Conservation (phyloP, 2,329 filamentous ascomycete genomes). For the Cladophialophora chaetospira region DNA sequence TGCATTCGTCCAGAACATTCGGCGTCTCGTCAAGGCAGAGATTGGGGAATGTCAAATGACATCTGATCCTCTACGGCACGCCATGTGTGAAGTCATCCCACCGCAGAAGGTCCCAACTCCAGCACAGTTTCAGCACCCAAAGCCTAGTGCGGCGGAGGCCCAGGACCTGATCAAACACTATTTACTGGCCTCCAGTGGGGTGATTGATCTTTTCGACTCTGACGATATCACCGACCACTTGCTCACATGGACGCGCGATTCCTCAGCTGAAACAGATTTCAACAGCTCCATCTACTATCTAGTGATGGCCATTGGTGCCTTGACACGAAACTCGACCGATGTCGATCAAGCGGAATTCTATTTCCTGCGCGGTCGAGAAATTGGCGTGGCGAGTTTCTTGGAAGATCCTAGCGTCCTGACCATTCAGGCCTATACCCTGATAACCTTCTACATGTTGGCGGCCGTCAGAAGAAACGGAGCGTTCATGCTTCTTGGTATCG, state of each 20-base stretch:
- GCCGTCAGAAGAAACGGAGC: constrained; percentile 56
- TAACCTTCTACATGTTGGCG: constrained; percentile 56
- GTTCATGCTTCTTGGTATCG: constrained; percentile 55
- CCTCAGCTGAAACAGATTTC: constrained; percentile 39
- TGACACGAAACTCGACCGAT: constrained; percentile 39
- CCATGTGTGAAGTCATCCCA: constrained; percentile 42
- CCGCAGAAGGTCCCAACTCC: constrained; percentile 23
- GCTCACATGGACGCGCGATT: constrained; percentile 43
- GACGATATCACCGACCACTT: constrained; percentile 46
- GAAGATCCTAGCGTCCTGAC: constrained; percentile 54
- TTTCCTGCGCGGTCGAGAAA: constrained; percentile 49
- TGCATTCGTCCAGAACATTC: constrained; percentile 56
- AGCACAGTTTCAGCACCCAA: constrained; percentile 23
- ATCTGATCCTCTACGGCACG: constrained; percentile 45
- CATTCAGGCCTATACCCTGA: constrained; percentile 54
- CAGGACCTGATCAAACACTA: constrained; percentile 47
- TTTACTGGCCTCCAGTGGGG: constrained; percentile 49
- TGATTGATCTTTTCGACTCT: constrained; percentile 53
- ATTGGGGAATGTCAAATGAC: constrained; percentile 47
- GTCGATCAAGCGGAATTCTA: constrained; percentile 50
- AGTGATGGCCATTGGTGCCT: constrained; percentile 53
- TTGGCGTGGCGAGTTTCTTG: constrained; percentile 50
- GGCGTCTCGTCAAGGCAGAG: constrained; percentile 51
- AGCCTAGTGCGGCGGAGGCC: constrained; percentile 44
- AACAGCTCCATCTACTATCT: constrained; percentile 54